Base-by-base conservation (phyloP, 345 rosid species). In the Nephelium lappaceum region DNA sequence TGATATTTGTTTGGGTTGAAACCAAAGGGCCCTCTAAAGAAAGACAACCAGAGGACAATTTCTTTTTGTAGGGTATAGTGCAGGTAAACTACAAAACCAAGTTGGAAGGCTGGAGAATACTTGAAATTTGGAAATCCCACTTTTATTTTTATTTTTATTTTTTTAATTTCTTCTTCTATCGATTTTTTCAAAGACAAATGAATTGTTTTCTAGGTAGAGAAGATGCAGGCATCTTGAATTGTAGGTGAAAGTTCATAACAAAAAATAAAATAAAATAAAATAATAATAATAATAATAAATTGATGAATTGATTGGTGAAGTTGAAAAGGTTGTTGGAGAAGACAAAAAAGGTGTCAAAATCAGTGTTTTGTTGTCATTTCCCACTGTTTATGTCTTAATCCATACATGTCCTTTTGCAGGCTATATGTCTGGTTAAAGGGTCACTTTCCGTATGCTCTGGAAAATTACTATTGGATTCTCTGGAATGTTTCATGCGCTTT, bases 11-110 rank as follows among this genome's bases (percentile, higher is more conserved):
- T 24, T 14, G 18, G 47, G 75, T 76, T 66, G 2, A 0, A 38
- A 4, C 76, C 83, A 65, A 69, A 76, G 23, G 84, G 58, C 80
- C 64, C 74, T 23, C 11, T 51, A 27, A 55, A 57, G 79, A 71
- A 60, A 82, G 86, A 88, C 88, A 85, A 81, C 84, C 87, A 69
- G 21, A 73, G 76, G 87, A 84, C 91, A 88, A 84, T 62, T 51
- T 63, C 69, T 81, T 77, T 0, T 11, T 58, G 63, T 58, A 58
- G 63, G 63, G 63, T 58, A 58, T 58, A n/a, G 63, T n/a, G 11
- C 63, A 58, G 21, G 63, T 58, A n/a, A 58, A 58, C 63, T 58
- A 21, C 24, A 15, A n/a, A 58, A 58, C 25, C 63, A 58, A 16
- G 5, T 19, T 57, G 23, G 18, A 57, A 57, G 23, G 8, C n/a